Conservation (phyloP, 148 eudicot genomes). For the Salicornia ramosissima region DNA sequence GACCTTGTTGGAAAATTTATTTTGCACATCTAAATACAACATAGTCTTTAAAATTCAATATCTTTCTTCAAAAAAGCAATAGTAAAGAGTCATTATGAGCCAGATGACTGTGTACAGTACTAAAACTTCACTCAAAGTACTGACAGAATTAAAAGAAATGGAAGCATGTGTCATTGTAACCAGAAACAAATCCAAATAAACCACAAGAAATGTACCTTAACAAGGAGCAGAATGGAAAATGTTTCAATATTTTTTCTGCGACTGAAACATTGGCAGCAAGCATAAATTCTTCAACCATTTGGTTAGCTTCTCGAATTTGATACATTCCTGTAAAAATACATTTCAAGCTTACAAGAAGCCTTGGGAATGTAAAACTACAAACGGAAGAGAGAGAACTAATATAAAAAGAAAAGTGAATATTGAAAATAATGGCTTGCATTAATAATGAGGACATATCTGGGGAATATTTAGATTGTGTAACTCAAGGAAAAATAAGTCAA, state of each 20-base stretch:
- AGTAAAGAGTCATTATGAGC: too few species aligned
- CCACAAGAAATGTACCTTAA: slow-evolving; percentile 47
- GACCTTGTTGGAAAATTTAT: neutral
- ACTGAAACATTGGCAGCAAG: slow-evolving; percentile 98
- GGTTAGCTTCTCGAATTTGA: slow-evolving; percentile 99
- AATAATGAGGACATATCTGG: neutral
- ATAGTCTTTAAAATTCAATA: too few species aligned
- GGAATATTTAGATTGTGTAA: too few species aligned
- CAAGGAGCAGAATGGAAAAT: slow-evolving; percentile 68
- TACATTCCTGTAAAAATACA: slow-evolving; percentile 71
- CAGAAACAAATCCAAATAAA: neutral
- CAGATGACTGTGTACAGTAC: too few species aligned
- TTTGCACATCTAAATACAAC: too few species aligned
- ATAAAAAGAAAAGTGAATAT: neutral
- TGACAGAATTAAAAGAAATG: neutral
- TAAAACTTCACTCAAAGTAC: neutral
- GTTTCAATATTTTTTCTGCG: slow-evolving; percentile 74
- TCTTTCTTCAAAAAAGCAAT: too few species aligned
- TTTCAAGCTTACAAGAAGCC: slow-evolving; percentile 8
- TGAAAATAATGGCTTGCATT: too few species aligned
- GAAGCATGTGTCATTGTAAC: neutral
- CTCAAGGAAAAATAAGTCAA: too few species aligned
- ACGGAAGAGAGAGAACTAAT: neutral
- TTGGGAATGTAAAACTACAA: neutral
- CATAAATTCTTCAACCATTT: slow-evolving; percentile 99